Percentiles rank a stretch among this genome's conserved stretches.
These are phyloP conservation scores for Pseudogymnoascus sp. DNA, from an alignment of 2,329 filamentous ascomycete species.

Conservation along the genomic window DNA sequence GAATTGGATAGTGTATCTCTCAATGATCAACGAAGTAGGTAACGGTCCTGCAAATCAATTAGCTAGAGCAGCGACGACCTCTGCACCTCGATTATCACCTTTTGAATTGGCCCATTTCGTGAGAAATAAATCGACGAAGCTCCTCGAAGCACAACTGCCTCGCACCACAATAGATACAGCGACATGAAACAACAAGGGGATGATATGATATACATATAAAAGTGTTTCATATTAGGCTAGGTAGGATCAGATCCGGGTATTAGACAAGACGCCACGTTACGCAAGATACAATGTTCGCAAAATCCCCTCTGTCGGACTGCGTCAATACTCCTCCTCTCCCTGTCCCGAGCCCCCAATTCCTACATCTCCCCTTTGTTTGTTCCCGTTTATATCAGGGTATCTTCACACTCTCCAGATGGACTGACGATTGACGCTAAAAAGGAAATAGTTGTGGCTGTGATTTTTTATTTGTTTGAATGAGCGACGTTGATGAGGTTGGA, in stretches of 20 bases:
- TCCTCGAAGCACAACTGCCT: background rate
- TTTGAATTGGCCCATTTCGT: background rate
- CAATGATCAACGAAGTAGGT: background rate
- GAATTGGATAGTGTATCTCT: background rate
- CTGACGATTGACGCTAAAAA: background rate
- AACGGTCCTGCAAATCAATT: background rate
- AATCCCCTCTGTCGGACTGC: background rate
- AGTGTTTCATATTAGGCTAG: background rate
- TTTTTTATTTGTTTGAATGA: background rate
- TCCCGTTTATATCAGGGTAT: background rate
- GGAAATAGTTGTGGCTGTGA: background rate
- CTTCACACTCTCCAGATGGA: background rate
- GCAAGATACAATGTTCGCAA: background rate
- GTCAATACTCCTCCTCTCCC: background rate
- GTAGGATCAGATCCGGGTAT: slow-evolving; percentile 4
- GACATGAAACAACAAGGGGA: background rate
- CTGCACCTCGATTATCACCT: background rate
- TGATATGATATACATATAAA: background rate
- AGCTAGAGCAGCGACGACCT: background rate
- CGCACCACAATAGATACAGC: background rate
- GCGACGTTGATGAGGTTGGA: background rate
- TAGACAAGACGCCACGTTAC: slow-evolving; percentile 5
- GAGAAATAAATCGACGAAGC: background rate
- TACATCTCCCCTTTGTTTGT: background rate
- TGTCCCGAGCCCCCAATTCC: background rate